These are phyloP conservation scores for Fusarium vanettenii DNA, from an alignment of 2,329 filamentous ascomycete species.

Conservation along the genomic window DNA sequence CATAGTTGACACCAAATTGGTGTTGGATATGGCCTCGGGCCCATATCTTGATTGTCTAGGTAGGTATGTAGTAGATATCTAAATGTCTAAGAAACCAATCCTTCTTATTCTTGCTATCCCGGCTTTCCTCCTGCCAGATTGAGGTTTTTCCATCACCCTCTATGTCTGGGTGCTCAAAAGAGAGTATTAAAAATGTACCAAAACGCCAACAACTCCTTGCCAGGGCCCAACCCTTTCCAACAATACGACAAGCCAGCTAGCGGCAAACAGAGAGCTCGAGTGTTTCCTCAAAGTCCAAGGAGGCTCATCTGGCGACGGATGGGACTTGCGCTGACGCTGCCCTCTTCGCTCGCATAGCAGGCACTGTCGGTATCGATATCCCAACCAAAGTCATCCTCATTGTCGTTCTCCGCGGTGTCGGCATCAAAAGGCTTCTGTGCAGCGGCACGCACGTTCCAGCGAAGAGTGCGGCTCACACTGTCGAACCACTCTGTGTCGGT, in stretches of 20 bases:
- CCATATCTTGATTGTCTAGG: neutral
- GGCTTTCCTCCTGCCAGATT: neutral
- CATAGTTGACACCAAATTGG: neutral
- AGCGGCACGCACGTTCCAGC: conserved; percentile 95
- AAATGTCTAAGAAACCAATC: neutral
- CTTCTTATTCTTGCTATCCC: neutral
- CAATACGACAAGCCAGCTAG: neutral
- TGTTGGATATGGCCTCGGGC: neutral
- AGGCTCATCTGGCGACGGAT: conserved; percentile 80
- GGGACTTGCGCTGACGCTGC: conserved; percentile 74
- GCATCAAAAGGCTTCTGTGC: conserved; percentile 89
- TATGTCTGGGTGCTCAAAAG: neutral
- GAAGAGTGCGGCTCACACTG: conserved; percentile 88
- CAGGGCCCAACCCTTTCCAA: conserved; percentile 10
- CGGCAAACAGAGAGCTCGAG: neutral
- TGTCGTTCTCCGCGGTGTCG: conserved; percentile 49
- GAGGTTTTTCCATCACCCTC: conserved; percentile 6
- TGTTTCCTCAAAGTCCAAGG: conserved; percentile 58
- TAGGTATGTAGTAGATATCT: neutral
- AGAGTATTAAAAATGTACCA: conserved; percentile 12
- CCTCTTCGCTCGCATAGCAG: conserved; percentile 78
- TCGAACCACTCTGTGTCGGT: conserved; percentile 96
- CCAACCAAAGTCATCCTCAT: conserved; percentile 75
- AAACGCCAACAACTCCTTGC: conserved; percentile 41
- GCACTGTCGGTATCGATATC: conserved; percentile 93